Evolutionary conservation across 805 yeast species (phyloP).

Genomic region (Yamadazyma nakazawae): DNA sequence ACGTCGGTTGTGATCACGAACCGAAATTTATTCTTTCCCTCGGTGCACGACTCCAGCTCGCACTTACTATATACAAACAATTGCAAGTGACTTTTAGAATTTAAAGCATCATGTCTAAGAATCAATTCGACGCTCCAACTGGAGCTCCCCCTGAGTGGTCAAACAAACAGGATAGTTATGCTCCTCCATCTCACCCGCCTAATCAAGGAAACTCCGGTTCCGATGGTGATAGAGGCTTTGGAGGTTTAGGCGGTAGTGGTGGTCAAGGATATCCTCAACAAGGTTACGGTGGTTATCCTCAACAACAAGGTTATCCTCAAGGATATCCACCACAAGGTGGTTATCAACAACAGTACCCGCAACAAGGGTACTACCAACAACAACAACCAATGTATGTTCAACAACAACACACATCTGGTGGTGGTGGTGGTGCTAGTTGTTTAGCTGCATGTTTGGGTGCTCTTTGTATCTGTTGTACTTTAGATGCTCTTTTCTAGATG

Average conservation of each 20-base stretch:
- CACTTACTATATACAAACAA: background rate
- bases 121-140: slow-evolving; percentile 17
- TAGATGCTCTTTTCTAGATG: slow-evolving; percentile 22
- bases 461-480: slow-evolving; percentile 39
- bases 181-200: slow-evolving; percentile 21
- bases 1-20: background rate
- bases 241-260: slow-evolving; percentile 19
- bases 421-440: slow-evolving; percentile 22
- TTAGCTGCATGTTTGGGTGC: slow-evolving; percentile 44
- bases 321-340: slow-evolving; percentile 17
- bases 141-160: slow-evolving; percentile 32
- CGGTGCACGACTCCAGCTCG: slow-evolving; percentile 2
- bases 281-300: slow-evolving; percentile 18
- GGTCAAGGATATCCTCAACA: slow-evolving; percentile 17
- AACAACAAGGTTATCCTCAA: slow-evolving; percentile 19
- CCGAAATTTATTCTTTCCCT: background rate
- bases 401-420: slow-evolving; percentile 26
- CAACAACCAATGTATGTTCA: slow-evolving; percentile 46
- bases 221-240: slow-evolving; percentile 23
- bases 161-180: slow-evolving; percentile 12
- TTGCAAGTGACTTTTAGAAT: background rate
- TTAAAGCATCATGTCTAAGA: slow-evolving; percentile 5
- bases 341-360: slow-evolving; percentile 19
- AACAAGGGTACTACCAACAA: slow-evolving; percentile 36
- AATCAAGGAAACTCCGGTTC: slow-evolving; percentile 15